Conservation (phyloP, 1,284 basidiomycete genomes). For the Naganishia liquefaciens region DNA sequence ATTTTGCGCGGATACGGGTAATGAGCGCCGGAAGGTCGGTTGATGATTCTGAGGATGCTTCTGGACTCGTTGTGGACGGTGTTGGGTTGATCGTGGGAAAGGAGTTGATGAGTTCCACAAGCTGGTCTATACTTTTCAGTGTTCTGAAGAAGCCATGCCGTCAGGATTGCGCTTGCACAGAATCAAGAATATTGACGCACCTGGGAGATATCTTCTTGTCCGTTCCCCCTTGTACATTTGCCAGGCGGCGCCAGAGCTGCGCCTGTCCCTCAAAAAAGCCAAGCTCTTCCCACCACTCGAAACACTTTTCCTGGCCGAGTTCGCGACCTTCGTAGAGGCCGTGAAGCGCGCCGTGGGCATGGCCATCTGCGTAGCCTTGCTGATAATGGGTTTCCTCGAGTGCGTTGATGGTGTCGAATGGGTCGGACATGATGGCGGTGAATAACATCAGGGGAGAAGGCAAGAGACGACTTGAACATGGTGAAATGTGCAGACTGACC, state of each 20-base stretch:
- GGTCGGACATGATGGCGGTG: constrained; percentile 18
- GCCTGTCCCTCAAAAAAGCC: constrained; percentile 89
- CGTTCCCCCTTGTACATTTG: constrained; percentile 54
- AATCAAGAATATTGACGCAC: constrained; percentile 12
- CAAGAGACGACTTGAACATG: background rate
- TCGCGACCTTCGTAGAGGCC: constrained; percentile 90
- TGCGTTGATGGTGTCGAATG: constrained; percentile 33
- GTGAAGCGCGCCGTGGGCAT: constrained; percentile 80
- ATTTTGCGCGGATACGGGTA: constrained; percentile 80
- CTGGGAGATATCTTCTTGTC: constrained; percentile 31
- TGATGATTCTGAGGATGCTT: constrained; percentile 21
- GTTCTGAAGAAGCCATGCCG: constrained; percentile 52
- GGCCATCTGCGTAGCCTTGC: constrained; percentile 72
- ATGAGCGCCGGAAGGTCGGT: constrained; percentile 68
- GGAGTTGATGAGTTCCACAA: constrained; percentile 69
- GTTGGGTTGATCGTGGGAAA: constrained; percentile 76
- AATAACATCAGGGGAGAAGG: background rate
- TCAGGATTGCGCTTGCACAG: too few species aligned
- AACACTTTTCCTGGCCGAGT: constrained; percentile 85
- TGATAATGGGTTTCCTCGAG: constrained; percentile 64
- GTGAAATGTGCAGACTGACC: background rate
- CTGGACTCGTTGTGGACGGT: constrained; percentile 15
- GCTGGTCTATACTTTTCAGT: constrained; percentile 64
- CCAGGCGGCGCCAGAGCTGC: constrained; percentile 62
- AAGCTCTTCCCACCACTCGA: constrained; percentile 95